A percentile compares a stretch with the other conserved stretches of the same genome.
phyloP scores from a whole-genome alignment of 176 grass and related monocot genomes.

The Zea mays region DNA sequence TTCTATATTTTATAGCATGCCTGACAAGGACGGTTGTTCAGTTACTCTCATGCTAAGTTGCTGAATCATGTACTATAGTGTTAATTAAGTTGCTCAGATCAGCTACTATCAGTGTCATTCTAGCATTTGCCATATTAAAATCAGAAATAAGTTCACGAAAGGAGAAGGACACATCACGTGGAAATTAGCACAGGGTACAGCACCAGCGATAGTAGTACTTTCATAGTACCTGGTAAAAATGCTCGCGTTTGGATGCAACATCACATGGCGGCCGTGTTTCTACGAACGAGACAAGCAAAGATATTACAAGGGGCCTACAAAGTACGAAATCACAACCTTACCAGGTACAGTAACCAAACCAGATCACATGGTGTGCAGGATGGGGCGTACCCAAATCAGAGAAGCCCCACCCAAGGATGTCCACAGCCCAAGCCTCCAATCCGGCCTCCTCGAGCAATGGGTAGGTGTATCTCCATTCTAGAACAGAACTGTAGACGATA shows the following conservation, averaged over 20 bases:
- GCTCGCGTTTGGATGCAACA: conserved; percentile 70
- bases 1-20: conserved; percentile 10
- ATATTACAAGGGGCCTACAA: conserved; percentile 15
- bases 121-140: neutral
- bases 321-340: conserved; percentile 8
- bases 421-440: conserved; percentile 83
- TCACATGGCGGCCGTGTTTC: conserved; percentile 69
- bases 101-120: neutral
- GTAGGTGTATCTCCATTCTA: conserved; percentile 95
- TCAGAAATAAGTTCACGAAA: neutral
- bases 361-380: neutral
- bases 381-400: conserved; percentile 70
- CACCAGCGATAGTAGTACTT: neutral
- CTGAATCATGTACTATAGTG: neutral
- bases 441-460: conserved; percentile 91
- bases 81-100: neutral
- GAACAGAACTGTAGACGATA: conserved; percentile 79
- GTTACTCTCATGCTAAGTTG: neutral
- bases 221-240: conserved; percentile 73
- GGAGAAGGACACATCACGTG: conserved; percentile 12
- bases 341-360: conserved; percentile 17
- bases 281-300: conserved; percentile 34
- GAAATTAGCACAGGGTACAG: conserved; percentile 7
- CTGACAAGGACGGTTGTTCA: neutral
- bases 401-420: conserved; percentile 99